Evolutionary conservation across 371 early-diverging fungal genomes (phyloP).

Genomic region (Mucor plumbeus): DNA sequence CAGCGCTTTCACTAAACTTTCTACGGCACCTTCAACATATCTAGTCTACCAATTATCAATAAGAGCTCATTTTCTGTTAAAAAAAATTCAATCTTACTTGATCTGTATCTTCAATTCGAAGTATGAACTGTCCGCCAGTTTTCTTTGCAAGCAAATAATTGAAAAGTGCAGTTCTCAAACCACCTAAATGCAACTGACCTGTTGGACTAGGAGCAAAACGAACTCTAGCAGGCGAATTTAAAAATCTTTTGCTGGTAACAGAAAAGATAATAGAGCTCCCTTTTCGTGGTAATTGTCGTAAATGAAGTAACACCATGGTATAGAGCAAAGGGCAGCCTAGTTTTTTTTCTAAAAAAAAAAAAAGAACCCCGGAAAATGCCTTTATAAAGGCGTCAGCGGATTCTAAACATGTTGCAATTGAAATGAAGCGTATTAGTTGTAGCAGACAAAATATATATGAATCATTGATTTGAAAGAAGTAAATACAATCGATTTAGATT

Average conservation of each 20-base stretch:
- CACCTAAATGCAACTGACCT: slow-evolving; percentile 92
- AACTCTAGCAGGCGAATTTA: slow-evolving; percentile 63
- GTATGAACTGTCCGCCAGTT: slow-evolving; percentile 76
- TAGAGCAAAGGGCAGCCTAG: background rate
- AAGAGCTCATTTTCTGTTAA: background rate
- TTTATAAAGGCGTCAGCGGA: background rate
- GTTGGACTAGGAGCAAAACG: slow-evolving; percentile 97
- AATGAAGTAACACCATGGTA: slow-evolving; percentile 3
- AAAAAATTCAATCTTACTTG: slow-evolving; percentile 48
- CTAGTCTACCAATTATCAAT: slow-evolving; percentile 59
- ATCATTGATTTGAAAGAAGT: no score
- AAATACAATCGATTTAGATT: no score
- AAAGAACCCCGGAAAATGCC: slow-evolving; percentile 8
- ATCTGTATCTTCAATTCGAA: slow-evolving; percentile 97
- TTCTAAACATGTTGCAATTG: background rate
- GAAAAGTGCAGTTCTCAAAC: slow-evolving; percentile 91
- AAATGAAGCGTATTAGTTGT: no score
- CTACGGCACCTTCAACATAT: slow-evolving; percentile 79
- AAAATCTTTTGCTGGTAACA: slow-evolving; percentile 7
- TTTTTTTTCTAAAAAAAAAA: background rate
- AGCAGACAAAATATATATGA: no score
- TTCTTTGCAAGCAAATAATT: slow-evolving; percentile 86
- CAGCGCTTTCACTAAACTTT: slow-evolving; percentile 68
- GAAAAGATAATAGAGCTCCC: background rate
- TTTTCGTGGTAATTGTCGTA: slow-evolving; percentile 2